Conservation (phyloP, 2,329 filamentous ascomycete species). For the Lachnellula subtilissima region DNA sequence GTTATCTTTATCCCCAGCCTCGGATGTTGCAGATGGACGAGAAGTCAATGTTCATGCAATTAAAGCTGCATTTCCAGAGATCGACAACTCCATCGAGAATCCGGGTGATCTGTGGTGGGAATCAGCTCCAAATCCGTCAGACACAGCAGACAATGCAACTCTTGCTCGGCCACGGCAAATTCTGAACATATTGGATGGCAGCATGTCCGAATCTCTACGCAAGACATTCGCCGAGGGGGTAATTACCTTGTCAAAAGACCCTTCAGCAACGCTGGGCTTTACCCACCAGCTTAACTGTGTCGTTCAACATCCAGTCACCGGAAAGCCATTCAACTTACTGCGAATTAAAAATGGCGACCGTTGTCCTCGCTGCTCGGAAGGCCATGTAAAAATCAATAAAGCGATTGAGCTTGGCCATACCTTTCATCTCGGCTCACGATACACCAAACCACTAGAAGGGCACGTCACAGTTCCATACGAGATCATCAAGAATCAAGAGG, state of each 20-base stretch:
- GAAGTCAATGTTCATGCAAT: constrained; percentile 58
- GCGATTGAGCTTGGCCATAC: constrained; percentile 93
- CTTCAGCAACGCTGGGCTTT: background rate
- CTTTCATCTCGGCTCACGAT: constrained; percentile 87
- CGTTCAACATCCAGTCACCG: constrained; percentile 33
- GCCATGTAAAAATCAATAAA: constrained; percentile 59
- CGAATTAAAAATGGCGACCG: constrained; percentile 61
- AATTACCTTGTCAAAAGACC: background rate
- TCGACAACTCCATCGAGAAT: constrained; percentile 68
- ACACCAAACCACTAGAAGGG: constrained; percentile 70
- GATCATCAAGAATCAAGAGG: constrained; percentile 19
- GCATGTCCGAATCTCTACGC: constrained; percentile 21
- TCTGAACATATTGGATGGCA: constrained; percentile 37
- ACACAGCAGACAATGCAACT: background rate
- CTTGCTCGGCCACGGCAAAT: constrained; percentile 15
- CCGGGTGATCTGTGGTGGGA: constrained; percentile 47
- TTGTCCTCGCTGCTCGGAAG: constrained; percentile 66
- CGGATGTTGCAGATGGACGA: constrained; percentile 18
- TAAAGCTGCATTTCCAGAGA: constrained; percentile 58
- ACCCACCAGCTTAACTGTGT: constrained; percentile 13
- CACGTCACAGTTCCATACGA: constrained; percentile 45
- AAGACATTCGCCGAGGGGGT: background rate
- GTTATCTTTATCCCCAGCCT: background rate
- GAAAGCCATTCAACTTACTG: constrained; percentile 55
- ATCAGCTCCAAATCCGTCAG: background rate